Base-by-base conservation (phyloP, 495 filamentous ascomycete species). In the Trichoderma orchidacearum region DNA sequence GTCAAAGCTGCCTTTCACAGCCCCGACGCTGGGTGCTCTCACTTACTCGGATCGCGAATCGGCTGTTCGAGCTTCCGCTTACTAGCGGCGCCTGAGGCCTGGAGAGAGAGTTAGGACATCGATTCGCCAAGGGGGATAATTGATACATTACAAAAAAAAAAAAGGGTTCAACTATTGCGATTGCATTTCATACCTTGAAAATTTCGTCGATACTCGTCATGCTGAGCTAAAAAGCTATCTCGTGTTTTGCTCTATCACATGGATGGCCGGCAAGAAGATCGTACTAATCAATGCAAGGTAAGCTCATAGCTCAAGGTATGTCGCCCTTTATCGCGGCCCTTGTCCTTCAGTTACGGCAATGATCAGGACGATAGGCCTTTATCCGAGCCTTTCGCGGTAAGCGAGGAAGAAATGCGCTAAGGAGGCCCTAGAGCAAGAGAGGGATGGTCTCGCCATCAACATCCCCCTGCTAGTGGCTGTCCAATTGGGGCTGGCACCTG, bases 161-260 rank as follows among this genome's bases (percentile, higher is more conserved):
- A 41, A 30, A 7, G 3, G 18, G 15, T 21, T 7, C 28, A 30
- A 25, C 1, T 13, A 32, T 17, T 5, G 7, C 1, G 11, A 56
- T 30, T 27, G 6, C 18, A 29, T 12, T 57, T 55, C 67, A 58
- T 73, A 89, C 89, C 71, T 92, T 90, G 77, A 94, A 94, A 31
- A 94, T 73, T 58, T 89, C 86, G 65, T 92, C 85, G 65, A 92
- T 81, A 66, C 80, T 87, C 25, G 85, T 76, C 86, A 90, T 93
- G 17, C 5, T 34, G 51, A 6, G 12, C 3, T 12, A 2, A 1
- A 15, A 34, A 53, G 5, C 11, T 23, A 6, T 48, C 18, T 45
- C 41, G 41, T 27, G 9, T 23, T 23, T 23, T 25, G 3, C 1
- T 27, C 5, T 25, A 17, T 11, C 41, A 13, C 9, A 7, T n/a